Base-by-base conservation (phyloP, 768 basidiomycete genomes). In the Trametes elegans region DNA sequence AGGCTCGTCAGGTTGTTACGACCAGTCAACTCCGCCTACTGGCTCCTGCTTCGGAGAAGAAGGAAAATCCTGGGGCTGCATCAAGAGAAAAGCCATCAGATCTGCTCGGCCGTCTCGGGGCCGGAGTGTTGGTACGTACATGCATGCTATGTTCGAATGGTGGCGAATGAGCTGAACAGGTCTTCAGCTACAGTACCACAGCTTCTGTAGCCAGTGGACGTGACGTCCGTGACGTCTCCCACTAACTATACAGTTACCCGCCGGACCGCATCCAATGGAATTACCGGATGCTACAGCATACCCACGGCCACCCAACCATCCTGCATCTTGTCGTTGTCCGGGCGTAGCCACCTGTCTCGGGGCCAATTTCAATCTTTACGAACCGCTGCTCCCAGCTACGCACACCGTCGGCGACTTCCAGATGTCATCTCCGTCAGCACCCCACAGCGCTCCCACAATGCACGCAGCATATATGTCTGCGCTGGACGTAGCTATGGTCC, bases 81-180 rank as follows among this genome's bases (percentile, higher is more conserved):
- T 35, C 7, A 46, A 46, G 26, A 29, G 38, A 28, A 26, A 46
- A 39, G 53, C 18, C n/a, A n/a, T 19, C 7, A 11, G 24, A 38
- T 40, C 36, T 32, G 11, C 45, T 54, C 53, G 53, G 53, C 24
- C 53, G 36, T 26, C 53, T 54, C 53, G 53, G 53, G n/a, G n/a
- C n/a, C n/a, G n/a, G n/a, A n/a, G n/a, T n/a, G n/a, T n/a, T n/a
- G n/a, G n/a, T n/a, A n/a, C n/a, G n/a, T n/a, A n/a, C n/a, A n/a
- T n/a, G 4, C 28, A 7, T 19, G n/a, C 10, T 26, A 19, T n/a
- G n/a, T 36, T 26, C 51, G 42, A 34, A 53, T 16, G 24, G 16
- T 21, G 18, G n/a, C 19, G 24, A 26, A 18, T 13, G 26, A n/a
- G 27, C 45, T 28, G 19, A 31, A 39, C 38, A 27, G 26, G 38